These are phyloP conservation scores for Coemansia sp. DNA, from an alignment of 192 early-diverging fungal species.

Conservation along the genomic window DNA sequence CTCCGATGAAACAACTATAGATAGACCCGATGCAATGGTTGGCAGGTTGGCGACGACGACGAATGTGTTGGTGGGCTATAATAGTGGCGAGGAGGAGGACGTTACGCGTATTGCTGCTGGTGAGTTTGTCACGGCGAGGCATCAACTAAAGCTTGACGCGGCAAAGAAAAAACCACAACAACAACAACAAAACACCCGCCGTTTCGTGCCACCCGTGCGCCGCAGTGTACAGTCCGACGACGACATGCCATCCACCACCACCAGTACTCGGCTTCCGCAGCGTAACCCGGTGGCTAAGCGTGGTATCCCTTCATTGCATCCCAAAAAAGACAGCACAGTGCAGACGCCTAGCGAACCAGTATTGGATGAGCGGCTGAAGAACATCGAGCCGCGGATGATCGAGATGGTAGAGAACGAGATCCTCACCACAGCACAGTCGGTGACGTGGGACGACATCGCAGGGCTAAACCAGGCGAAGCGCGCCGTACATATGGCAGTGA, in stretches of 20 bases:
- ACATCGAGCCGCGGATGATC: slow-evolving; percentile 86
- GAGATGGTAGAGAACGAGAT: slow-evolving; percentile 92
- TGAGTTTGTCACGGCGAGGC: slow-evolving; percentile 42
- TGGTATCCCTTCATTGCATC: slow-evolving; percentile 18
- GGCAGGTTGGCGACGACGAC: no score
- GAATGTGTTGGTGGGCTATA: neutral
- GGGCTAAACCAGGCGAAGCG: slow-evolving; percentile 81
- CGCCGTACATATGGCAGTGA: slow-evolving; percentile 76
- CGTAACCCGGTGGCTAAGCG: slow-evolving; percentile 1
- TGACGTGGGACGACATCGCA: slow-evolving; percentile 86
- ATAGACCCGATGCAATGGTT: neutral
- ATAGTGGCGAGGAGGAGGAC: neutral
- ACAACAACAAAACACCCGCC: neutral
- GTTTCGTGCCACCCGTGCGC: slow-evolving; percentile 32
- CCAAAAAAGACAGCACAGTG: slow-evolving; percentile 8
- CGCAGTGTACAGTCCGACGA: slow-evolving; percentile 12
- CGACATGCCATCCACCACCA: slow-evolving; percentile 4
- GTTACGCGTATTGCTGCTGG: neutral
- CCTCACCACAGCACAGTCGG: slow-evolving; percentile 57
- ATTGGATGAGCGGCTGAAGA: slow-evolving; percentile 75
- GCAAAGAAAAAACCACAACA: slow-evolving; percentile 10
- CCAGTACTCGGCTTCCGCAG: neutral
- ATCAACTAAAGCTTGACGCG: slow-evolving; percentile 35
- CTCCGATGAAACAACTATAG: slow-evolving; percentile 6
- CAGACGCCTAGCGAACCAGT: no score